Base-by-base conservation (phyloP, 108 stramenopile genomes). In the Cyclotella atomus region DNA sequence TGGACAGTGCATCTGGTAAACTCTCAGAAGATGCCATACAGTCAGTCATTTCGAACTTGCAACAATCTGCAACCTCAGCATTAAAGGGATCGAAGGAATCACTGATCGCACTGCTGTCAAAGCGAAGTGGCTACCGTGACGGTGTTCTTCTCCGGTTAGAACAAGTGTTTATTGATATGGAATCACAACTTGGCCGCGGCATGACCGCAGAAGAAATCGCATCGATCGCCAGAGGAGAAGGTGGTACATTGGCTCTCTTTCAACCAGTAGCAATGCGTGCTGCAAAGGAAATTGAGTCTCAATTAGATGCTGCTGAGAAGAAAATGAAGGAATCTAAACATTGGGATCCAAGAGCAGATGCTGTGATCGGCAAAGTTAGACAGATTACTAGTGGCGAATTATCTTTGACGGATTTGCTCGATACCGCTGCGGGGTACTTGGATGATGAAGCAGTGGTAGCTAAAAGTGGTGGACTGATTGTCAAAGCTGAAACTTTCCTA, bases 361-460 rank as follows among this genome's bases (percentile, higher is more conserved):
- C 73, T 32, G 88, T 88, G 4, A 60, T 96, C 21, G 68, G 70
- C 23, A 83, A 86, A 34, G 91, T 96, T 47, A 70, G 95, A 9
- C 88, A 82, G 65, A 95, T 95, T 27, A 87, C 89, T 9, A 82
- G 85, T 12, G 95, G 91, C 21, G 88, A 91, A 41, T 45, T 93
- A 16, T 77, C 91, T 2, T 70, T 91, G 44, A 44, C 57, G 24
- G 88, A 85, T 16, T 49, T 93, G n/a, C 54, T 92, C 76, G 91
- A 93, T 68, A 89, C 90, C 57, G 80, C 89, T 17, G 87, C 90
- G 28, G 86, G 75, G 32, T 83, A 88, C 70, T 73, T 96, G 23
- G 90, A 96, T 82, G 90, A 93, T 43, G 92, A 96, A 15, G 75
- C 74, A 28, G 83, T 91, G 27, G 92, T 93, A 6, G 89, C 89